Evolutionary conservation across 257 asterid genomes (phyloP).

Genomic region (Anisodus tanguticus): DNA sequence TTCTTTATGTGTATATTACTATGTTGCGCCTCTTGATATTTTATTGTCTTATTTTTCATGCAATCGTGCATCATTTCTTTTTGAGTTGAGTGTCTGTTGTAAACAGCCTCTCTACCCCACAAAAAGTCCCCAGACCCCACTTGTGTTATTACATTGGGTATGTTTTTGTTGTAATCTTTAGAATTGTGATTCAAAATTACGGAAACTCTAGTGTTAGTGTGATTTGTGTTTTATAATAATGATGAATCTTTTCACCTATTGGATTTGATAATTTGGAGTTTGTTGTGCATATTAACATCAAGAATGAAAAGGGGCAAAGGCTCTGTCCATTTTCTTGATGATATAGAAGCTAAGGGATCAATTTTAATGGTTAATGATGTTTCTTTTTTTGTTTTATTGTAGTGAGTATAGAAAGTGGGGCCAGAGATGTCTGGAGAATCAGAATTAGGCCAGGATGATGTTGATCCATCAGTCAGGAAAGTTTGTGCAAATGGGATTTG

Average conservation of each 20-base stretch:
- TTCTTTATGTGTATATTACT: too few species aligned
- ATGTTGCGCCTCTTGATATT: too few species aligned
- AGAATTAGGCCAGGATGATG: slow-evolving; percentile 46
- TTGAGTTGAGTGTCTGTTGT: too few species aligned
- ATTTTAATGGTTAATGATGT: slow-evolving; percentile 32
- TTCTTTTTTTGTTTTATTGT: slow-evolving; percentile 38
- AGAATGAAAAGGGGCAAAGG: slow-evolving; percentile 29
- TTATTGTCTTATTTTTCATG: too few species aligned
- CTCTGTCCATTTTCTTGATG: neutral
- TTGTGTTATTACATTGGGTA: too few species aligned
- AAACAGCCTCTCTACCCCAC: too few species aligned
- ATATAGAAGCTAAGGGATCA: slow-evolving; percentile 17
- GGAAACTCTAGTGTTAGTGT: too few species aligned
- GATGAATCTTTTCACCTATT: neutral
- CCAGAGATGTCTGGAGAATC: slow-evolving; percentile 77
- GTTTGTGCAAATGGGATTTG: slow-evolving; percentile 80
- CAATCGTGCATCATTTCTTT: too few species aligned
- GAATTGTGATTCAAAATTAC: slow-evolving; percentile 8
- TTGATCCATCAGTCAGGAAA: slow-evolving; percentile 63
- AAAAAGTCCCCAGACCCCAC: too few species aligned
- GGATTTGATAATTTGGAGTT: neutral
- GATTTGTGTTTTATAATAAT: neutral
- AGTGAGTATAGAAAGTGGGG: slow-evolving; percentile 40
- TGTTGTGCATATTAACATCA: slow-evolving; percentile 8
- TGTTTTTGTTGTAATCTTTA: neutral